Evolutionary conservation across 2,329 filamentous ascomycete genomes (phyloP), one percentile per base, ranked within the genome.

Genomic region (Talaromyces amestolkiae): DNA sequence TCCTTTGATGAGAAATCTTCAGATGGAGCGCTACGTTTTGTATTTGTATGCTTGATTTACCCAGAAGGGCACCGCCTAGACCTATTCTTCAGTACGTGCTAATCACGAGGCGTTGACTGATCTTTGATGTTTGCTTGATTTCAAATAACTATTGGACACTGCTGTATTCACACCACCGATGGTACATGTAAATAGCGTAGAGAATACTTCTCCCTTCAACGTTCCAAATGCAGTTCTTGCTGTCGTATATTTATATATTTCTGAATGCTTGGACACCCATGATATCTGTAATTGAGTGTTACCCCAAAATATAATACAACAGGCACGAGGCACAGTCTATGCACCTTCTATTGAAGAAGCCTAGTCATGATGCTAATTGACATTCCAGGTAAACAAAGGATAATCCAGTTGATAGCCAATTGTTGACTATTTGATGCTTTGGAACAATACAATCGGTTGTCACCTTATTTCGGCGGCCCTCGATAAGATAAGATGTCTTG

Each of bases 401-500:
- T 56, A n/a, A 15, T 39, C 5, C 7, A 8, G 37, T 35, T 17
- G 11, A 15, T 22, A 17, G n/a, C 58, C 31, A 31, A 17, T 24
- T 56, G 24, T 39, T 17, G n/a, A 1, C 15, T 8, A 3, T 37
- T 6, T 17, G n/a, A 33, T 3, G n/a, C 3, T n/a, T n/a, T 3
- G 27, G 15, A 45, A 37, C 15, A 15, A 53, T 27, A 22, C n/a
- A 37, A 27, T 27, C 27, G 7, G 17, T 22, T 19, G 33, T 49
- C 43, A 22, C 31, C 24, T 37, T 51, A 53, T 49, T 22, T 22
- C 58, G 17, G 39, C 5, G 11, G 27, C n/a, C 17, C 7, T n/a
- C 33, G 63, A 64, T 64, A 64, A 64, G 63, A 59, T 64, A 64
- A 59, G 51, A 35, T 33, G 47, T 39, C 63, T 65, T 54, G 45